phyloP scores from a whole-genome alignment of 2,329 filamentous ascomycete genomes.

The Fusarium clavum region DNA sequence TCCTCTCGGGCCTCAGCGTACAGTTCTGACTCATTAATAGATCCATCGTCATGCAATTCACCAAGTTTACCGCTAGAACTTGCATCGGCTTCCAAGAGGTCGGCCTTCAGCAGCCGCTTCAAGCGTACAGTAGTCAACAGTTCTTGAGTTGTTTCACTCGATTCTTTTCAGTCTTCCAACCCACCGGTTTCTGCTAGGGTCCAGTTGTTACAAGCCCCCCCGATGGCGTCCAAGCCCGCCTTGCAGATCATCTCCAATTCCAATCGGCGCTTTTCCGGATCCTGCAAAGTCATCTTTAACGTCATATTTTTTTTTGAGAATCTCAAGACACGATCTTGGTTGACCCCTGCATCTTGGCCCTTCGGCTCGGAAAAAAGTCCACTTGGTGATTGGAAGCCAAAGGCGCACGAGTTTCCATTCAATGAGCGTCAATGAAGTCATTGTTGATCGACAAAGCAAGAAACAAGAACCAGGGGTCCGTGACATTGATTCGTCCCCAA shows the following conservation, averaged over 20 bases:
- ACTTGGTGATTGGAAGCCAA: conserved; percentile 13
- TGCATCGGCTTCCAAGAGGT: neutral
- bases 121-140: conserved; percentile 15
- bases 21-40: conserved; percentile 7
- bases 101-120: conserved; percentile 23
- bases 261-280: conserved; percentile 49
- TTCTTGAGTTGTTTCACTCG: conserved; percentile 19
- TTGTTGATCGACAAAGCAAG: conserved; percentile 23
- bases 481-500: conserved; percentile 22
- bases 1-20: neutral
- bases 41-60: neutral
- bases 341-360: conserved; percentile 34
- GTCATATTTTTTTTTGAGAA: conserved; percentile 35
- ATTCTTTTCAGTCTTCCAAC: conserved; percentile 19
- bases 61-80: neutral
- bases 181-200: conserved; percentile 28
- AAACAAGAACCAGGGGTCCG: conserved; percentile 17
- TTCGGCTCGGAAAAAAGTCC: conserved; percentile 7
- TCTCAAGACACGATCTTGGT: conserved; percentile 40
- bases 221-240: conserved; percentile 33
- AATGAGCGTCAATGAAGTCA: conserved; percentile 41
- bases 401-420: conserved; percentile 6
- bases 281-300: conserved; percentile 33
- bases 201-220: conserved; percentile 37
- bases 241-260: conserved; percentile 50